Evolutionary conservation across 352 stramenopile species (phyloP).

Genomic region (Pythium dissotocum): DNA sequence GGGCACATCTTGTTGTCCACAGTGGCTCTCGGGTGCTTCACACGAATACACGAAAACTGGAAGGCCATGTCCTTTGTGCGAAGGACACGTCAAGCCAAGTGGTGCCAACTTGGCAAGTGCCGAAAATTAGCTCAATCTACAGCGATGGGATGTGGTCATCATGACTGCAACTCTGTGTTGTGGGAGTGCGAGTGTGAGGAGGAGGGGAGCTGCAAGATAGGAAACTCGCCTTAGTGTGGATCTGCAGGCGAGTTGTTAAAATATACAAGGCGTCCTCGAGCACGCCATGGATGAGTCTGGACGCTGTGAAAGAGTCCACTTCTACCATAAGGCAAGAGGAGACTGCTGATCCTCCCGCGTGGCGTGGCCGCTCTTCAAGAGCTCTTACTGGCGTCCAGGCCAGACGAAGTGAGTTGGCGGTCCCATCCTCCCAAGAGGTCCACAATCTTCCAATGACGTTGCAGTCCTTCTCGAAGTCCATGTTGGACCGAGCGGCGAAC

Average conservation of each 20-base stretch:
- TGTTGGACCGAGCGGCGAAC: background rate
- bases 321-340: background rate
- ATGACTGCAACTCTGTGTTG: too few relatives aligned
- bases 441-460: background rate
- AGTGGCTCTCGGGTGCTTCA: too few relatives aligned
- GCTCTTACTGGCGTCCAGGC: background rate
- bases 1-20: background rate
- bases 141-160: too few relatives aligned
- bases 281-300: background rate
- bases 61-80: background rate
- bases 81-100: background rate
- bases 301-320: constrained; percentile 3
- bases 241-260: background rate
- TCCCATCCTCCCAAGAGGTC: constrained; percentile 1
- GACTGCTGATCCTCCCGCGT: background rate
- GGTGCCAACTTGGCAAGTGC: too few relatives aligned
- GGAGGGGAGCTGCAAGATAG: too few relatives aligned
- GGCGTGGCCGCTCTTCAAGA: too few relatives aligned
- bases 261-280: too few relatives aligned
- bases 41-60: too few relatives aligned
- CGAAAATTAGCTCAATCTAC: too few relatives aligned
- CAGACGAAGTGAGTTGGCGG: background rate
- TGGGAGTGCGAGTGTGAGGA: too few relatives aligned
- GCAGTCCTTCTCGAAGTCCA: background rate
- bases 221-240: too few relatives aligned